These are phyloP conservation scores for Neopestalotiopsis clavispora DNA, from an alignment of 2,329 filamentous ascomycete genomes.

Conservation along the genomic window DNA sequence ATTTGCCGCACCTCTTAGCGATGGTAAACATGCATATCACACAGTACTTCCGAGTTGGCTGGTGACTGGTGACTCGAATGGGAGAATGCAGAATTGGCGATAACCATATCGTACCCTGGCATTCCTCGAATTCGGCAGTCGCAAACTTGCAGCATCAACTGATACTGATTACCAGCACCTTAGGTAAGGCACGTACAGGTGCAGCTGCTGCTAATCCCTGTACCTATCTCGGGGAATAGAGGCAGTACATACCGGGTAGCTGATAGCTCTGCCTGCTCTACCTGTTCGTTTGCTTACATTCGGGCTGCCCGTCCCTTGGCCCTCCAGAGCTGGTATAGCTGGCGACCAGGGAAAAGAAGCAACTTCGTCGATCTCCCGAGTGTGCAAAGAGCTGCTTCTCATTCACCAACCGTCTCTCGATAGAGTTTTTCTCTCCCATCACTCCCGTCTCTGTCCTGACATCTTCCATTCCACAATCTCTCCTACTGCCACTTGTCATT, in stretches of 20 bases:
- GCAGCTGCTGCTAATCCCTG: neutral
- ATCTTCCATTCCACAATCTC: neutral
- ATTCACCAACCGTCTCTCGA: neutral
- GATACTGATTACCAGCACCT: too few relatives aligned
- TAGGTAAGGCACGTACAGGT: neutral
- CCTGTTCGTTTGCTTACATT: neutral
- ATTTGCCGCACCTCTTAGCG: too few relatives aligned
- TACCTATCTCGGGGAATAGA: neutral
- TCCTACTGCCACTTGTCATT: neutral
- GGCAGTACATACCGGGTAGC: neutral
- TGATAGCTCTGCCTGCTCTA: neutral
- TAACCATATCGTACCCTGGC: too few relatives aligned
- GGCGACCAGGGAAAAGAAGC: neutral
- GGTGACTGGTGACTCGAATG: too few relatives aligned
- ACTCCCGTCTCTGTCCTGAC: neutral
- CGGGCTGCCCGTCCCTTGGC: neutral
- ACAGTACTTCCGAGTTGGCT: too few relatives aligned
- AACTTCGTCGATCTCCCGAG: neutral
- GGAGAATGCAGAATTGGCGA: too few relatives aligned
- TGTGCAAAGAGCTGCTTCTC: neutral
- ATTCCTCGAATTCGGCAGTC: too few relatives aligned
- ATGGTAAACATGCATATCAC: too few relatives aligned
- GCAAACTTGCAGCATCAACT: too few relatives aligned
- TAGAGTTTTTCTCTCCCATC: neutral
- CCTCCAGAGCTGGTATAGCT: neutral